phyloP scores from a whole-genome alignment of 257 asterid species.

The Handroanthus guayacan region DNA sequence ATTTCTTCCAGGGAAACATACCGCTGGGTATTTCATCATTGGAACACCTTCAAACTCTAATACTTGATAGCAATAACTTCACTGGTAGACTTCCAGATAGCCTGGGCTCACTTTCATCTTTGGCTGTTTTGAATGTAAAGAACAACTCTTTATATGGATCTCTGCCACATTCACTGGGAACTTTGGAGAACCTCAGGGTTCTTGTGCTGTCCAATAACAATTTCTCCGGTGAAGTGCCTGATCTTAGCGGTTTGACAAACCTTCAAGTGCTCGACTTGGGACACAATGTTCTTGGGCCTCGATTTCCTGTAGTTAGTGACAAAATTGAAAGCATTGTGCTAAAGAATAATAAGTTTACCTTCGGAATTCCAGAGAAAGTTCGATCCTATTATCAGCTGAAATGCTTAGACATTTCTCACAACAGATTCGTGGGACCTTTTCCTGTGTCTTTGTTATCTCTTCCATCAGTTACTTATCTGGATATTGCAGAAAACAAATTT shows the following conservation, averaged over 20 bases:
- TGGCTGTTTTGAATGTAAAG: conserved; percentile 72
- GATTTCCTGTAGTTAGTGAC: conserved; percentile 59
- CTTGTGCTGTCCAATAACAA: conserved; percentile 71
- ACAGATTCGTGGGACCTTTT: conserved; percentile 84
- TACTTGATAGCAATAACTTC: conserved; percentile 72
- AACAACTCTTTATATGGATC: conserved; percentile 65
- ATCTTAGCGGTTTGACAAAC: conserved; percentile 62
- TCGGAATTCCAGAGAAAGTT: conserved; percentile 66
- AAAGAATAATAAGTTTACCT: conserved; percentile 65
- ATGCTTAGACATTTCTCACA: conserved; percentile 66
- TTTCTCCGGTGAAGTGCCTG: conserved; percentile 80
- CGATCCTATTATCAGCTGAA: conserved; percentile 66
- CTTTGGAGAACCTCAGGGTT: conserved; percentile 63
- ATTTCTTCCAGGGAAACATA: conserved; percentile 65
- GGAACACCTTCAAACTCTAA: conserved; percentile 63
- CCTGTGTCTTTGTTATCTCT: conserved; percentile 71
- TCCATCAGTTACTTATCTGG: conserved; percentile 62
- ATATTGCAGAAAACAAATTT: conserved; percentile 67
- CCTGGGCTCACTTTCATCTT: conserved; percentile 56
- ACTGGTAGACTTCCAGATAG: conserved; percentile 62
- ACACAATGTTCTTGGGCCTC: conserved; percentile 70
- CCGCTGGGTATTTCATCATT: conserved; percentile 57
- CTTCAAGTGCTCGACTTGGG: conserved; percentile 79
- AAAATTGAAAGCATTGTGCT: conserved; percentile 62
- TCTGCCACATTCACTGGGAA: conserved; percentile 61